Conservation (phyloP, 345 rosid genomes). For the Dipteronia sinensis region DNA sequence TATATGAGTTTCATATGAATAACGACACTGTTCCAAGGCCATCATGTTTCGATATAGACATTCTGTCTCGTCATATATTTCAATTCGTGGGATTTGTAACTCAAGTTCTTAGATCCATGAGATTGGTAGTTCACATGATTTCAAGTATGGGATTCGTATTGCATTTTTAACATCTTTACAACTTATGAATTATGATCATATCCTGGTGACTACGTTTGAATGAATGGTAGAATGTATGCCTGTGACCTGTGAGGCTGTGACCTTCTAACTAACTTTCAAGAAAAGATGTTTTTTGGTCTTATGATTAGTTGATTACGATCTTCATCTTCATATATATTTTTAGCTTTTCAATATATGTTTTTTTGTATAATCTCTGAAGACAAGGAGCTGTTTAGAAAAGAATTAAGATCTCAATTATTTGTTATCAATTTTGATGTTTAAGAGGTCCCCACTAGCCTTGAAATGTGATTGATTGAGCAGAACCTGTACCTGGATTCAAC, state of each 20-base stretch:
- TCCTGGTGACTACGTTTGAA: neutral
- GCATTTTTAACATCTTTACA: too few relatives aligned
- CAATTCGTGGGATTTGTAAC: too few relatives aligned
- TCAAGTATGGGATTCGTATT: too few relatives aligned
- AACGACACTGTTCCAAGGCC: too few relatives aligned
- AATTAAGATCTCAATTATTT: neutral
- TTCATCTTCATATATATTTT: neutral
- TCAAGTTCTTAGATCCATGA: too few relatives aligned
- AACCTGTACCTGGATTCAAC: slow-evolving; percentile 9
- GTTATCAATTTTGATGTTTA: neutral
- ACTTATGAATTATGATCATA: neutral
- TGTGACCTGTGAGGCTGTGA: neutral
- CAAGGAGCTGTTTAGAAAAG: neutral
- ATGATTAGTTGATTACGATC: neutral
- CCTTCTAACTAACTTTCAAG: slow-evolving; percentile 16
- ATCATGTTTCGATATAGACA: too few relatives aligned
- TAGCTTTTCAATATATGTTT: neutral
- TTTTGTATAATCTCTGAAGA: neutral
- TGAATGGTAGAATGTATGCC: slow-evolving; percentile 2
- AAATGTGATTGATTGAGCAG: neutral
- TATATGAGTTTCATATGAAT: too few relatives aligned
- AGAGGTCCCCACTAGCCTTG: slow-evolving; percentile 12
- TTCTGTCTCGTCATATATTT: too few relatives aligned
- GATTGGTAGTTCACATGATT: too few relatives aligned
- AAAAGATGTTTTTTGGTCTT: neutral